A percentile compares a stretch with the other conserved stretches of the same genome.
Evolutionary conservation across 306 rosid genomes (phyloP).

Genomic region (Trifolium subterraneum): DNA sequence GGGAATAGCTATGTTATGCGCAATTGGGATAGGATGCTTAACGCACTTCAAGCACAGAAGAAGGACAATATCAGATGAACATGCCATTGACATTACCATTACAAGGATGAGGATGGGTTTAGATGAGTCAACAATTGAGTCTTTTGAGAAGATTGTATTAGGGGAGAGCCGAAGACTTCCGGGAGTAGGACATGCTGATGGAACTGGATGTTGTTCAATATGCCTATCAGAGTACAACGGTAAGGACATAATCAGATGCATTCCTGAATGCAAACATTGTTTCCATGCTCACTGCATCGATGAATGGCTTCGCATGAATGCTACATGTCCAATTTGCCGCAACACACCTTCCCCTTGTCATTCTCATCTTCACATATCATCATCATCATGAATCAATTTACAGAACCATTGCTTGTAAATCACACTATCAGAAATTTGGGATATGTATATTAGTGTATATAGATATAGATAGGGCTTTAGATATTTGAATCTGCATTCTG

Average conservation of each 20-base stretch:
- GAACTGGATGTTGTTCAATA: constrained; percentile 57
- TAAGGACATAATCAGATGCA: constrained; percentile 71
- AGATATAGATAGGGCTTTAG: neutral
- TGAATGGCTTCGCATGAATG: constrained; percentile 68
- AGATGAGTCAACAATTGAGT: constrained; percentile 69
- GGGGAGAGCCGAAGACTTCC: constrained; percentile 76
- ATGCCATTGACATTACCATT: neutral
- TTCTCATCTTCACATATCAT: constrained; percentile 9
- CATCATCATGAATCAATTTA: neutral
- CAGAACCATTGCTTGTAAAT: neutral
- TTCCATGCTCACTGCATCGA: constrained; percentile 79
- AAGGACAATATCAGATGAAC: constrained; percentile 15
- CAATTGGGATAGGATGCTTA: constrained; percentile 51
- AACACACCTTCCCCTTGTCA: constrained; percentile 59
- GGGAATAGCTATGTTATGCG: constrained; percentile 52
- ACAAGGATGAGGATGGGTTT: constrained; percentile 46
- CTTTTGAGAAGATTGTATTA: constrained; percentile 64
- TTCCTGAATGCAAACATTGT: constrained; percentile 78
- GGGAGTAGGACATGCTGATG: constrained; percentile 50
- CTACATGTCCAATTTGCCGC: constrained; percentile 74
- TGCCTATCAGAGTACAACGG: constrained; percentile 69
- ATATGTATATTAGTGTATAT: neutral
- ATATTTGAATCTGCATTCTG: neutral
- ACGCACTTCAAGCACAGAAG: constrained; percentile 44
- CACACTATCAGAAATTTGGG: neutral